phyloP scores from a whole-genome alignment of 2,329 filamentous ascomycete species.

The Xylaria sp. region DNA sequence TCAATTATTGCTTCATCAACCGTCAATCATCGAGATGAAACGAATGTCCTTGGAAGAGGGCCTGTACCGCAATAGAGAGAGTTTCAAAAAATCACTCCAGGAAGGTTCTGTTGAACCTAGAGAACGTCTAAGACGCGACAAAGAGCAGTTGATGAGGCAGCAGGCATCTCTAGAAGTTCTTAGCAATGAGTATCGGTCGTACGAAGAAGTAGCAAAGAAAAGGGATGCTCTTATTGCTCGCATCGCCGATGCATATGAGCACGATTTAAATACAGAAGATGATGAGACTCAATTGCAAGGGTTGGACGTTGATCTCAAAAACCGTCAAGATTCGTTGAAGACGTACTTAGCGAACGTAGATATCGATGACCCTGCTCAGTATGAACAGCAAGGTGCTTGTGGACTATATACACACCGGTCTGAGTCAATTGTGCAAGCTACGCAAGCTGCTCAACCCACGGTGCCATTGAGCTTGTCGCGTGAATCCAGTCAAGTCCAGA shows the following conservation, averaged over 20 bases:
- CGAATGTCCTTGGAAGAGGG: conserved; percentile 54
- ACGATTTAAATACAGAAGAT: conserved; percentile 62
- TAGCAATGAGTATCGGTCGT: conserved; percentile 54
- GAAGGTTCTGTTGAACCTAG: conserved; percentile 59
- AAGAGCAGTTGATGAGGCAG: conserved; percentile 58
- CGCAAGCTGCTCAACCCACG: conserved; percentile 52
- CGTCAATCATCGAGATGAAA: conserved; percentile 50
- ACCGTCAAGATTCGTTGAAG: conserved; percentile 56
- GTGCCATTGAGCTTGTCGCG: conserved; percentile 47
- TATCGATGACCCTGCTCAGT: conserved; percentile 55
- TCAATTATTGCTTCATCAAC: conserved; percentile 50
- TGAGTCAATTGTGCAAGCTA: conserved; percentile 56
- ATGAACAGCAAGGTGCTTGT: conserved; percentile 48
- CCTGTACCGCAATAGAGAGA: conserved; percentile 59
- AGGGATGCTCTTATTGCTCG: conserved; percentile 58
- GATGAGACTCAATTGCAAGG: conserved; percentile 62
- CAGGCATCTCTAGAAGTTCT: conserved; percentile 57
- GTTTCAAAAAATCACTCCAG: conserved; percentile 60
- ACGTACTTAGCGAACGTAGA: conserved; percentile 56
- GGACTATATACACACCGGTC: conserved; percentile 39
- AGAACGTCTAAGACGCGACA: conserved; percentile 60
- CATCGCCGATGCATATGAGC: conserved; percentile 62
- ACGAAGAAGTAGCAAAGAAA: conserved; percentile 55
- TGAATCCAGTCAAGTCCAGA: conserved; percentile 45
- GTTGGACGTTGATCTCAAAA: conserved; percentile 57